phyloP scores from a whole-genome alignment of 2,329 filamentous ascomycete genomes.

The Cladosporium sp. region DNA sequence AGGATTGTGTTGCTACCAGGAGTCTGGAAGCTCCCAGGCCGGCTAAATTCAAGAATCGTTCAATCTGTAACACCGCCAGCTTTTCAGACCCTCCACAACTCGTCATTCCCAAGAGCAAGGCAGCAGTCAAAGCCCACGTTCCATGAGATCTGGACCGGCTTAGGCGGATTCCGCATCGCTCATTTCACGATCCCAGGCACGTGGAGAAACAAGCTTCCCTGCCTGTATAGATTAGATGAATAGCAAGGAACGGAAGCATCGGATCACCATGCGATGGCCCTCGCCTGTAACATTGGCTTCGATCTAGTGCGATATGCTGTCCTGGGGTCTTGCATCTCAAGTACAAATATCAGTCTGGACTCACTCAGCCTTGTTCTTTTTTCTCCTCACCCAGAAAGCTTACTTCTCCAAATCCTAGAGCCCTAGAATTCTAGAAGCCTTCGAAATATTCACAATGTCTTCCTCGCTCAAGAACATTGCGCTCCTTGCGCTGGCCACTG shows the following conservation, averaged over 20 bases:
- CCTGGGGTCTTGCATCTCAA: neutral
- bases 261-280: neutral
- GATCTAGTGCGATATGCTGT: neutral
- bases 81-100: neutral
- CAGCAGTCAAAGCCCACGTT: neutral
- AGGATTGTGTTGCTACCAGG: no score
- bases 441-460: conserved; percentile 11
- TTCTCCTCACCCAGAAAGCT: neutral
- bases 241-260: neutral
- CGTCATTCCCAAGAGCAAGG: neutral
- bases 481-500: conserved; percentile 21
- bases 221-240: conserved; percentile 2
- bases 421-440: neutral
- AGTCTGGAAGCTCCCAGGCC: neutral
- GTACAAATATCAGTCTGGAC: neutral
- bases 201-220: conserved; percentile 7
- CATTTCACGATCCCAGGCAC: neutral
- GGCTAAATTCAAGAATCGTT: neutral
- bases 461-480: conserved; percentile 17
- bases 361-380: neutral
- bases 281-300: neutral
- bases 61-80: neutral
- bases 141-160: neutral
- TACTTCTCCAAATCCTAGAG: neutral
- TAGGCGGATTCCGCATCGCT: neutral